Evolutionary conservation across 78 protist species (phyloP).

Genomic region (Paratrimastix pyriformis): DNA sequence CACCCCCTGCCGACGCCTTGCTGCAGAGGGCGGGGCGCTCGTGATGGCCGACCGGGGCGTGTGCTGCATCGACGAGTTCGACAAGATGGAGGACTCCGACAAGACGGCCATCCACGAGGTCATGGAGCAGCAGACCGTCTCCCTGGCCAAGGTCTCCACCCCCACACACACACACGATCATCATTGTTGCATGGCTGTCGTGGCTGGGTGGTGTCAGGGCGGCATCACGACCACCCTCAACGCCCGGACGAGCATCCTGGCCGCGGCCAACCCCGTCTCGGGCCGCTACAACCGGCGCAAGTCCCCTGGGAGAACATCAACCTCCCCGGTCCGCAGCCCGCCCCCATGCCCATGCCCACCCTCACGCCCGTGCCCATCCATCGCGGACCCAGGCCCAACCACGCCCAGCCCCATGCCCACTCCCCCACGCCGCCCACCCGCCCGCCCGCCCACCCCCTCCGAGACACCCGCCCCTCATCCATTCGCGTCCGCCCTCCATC

Average conservation of each 20-base stretch:
- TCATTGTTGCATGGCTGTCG: no score
- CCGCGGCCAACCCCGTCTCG: slow-evolving; percentile 95
- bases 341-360: no score
- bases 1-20: no score
- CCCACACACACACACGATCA: no score
- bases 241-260: slow-evolving; percentile 94
- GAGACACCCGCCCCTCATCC: background rate
- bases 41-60: slow-evolving; percentile 97
- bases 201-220: no score
- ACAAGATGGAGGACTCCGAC: slow-evolving; percentile 91
- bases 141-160: slow-evolving; percentile 97
- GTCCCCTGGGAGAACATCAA: slow-evolving; percentile 62
- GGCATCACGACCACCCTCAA: slow-evolving; percentile 98
- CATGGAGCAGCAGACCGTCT: slow-evolving; percentile 99
- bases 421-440: slow-evolving; percentile 40
- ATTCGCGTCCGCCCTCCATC: background rate
- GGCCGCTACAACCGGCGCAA: slow-evolving; percentile 76
- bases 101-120: slow-evolving; percentile 97
- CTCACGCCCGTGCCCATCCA: slow-evolving; percentile 88
- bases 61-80: slow-evolving; percentile 98
- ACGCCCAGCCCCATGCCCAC: slow-evolving; percentile 80
- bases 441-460: no score
- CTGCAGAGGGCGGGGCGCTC: slow-evolving; percentile 96
- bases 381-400: background rate
- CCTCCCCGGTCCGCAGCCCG: slow-evolving; percentile 65